phyloP scores from a whole-genome alignment of 106 monocot species.

The Platanthera guangdongensis region DNA sequence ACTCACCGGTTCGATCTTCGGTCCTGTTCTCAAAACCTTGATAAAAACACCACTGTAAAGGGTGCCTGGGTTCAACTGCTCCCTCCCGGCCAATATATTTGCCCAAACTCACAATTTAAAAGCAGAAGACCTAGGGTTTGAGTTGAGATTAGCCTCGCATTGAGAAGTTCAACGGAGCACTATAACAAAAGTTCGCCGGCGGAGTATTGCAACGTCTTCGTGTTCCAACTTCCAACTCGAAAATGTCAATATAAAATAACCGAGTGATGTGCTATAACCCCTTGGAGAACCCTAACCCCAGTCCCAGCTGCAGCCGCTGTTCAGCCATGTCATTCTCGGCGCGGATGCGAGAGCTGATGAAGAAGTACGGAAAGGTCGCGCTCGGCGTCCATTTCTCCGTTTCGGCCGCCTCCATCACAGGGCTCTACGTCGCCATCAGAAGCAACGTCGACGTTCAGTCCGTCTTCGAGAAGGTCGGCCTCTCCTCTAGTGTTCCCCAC shows the following conservation, averaged over 20 bases:
- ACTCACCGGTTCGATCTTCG: too few relatives aligned
- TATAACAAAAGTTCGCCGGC: too few relatives aligned
- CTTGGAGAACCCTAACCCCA: conserved; percentile 9
- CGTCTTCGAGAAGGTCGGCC: conserved; percentile 54
- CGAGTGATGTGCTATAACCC: not conserved
- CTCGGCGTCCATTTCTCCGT: conserved; percentile 82
- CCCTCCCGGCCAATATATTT: too few relatives aligned
- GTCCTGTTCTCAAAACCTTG: too few relatives aligned
- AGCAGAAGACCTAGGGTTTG: too few relatives aligned
- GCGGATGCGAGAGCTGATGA: conserved; percentile 55
- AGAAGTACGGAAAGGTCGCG: conserved; percentile 95
- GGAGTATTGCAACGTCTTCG: too few relatives aligned
- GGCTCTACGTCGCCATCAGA: conserved; percentile 81
- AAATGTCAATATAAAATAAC: not conserved
- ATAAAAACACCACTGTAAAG: too few relatives aligned
- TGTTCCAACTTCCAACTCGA: not conserved
- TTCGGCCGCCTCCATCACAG: conserved; percentile 72
- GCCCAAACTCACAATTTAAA: too few relatives aligned
- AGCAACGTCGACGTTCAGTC: conserved; percentile 97
- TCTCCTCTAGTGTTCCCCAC: conserved; percentile 30
- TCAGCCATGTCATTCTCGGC: conserved; percentile 37
- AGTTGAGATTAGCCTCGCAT: too few relatives aligned
- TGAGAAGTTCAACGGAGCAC: too few relatives aligned
- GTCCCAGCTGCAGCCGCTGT: not conserved
- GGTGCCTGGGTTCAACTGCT: too few relatives aligned